Base-by-base conservation (phyloP, 768 basidiomycete species). In the Boletus edulis region DNA sequence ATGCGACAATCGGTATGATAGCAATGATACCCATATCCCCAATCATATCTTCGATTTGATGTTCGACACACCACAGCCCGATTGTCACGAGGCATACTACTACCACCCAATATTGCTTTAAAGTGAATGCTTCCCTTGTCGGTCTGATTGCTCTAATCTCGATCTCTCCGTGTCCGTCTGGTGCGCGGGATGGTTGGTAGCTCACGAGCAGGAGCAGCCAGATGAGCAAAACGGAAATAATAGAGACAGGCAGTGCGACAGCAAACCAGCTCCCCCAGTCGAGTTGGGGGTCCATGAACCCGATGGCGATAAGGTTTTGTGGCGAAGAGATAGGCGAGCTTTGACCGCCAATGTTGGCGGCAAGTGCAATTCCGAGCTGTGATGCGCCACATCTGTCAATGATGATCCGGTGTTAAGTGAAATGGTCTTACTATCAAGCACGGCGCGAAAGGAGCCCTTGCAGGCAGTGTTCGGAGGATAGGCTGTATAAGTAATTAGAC, bases 21-120 rank as follows among this genome's bases (percentile, higher is more conserved):
- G 96, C 95, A 59, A 99, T 94, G 63, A 98, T 81, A 31, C 97
- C 97, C 95, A 98, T 99, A 69, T 98, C 94, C 2, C 97, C 97
- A 4, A 98, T 79, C 45, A 75, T 75, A 7, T 75, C 71, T 66
- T 95, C 84, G 50, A 98, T 82, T 64, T 76, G 72, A 65, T 91
- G 88, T 59, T 89, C 94, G 39, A 93, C 69, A 65, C 93, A 95
- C 95, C 96, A 98, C 51, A 98, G 73, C 7, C 62, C 80, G 62
- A 99, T 98, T 3, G 97, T 98, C 49, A 79, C 71, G 24, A 94
- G 57, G 61, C 91, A 94, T 27, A 99, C 86, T 52, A 86, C 78
- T 2, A 84, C 77, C 12, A 98, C 95, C 83, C 87, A 98, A 65
- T 85, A 97, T 70, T 99, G 97, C 68, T 90, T 91, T 45, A 74